Base-by-base conservation (phyloP, 2,329 filamentous ascomycete species). In the Penicillium sp. region DNA sequence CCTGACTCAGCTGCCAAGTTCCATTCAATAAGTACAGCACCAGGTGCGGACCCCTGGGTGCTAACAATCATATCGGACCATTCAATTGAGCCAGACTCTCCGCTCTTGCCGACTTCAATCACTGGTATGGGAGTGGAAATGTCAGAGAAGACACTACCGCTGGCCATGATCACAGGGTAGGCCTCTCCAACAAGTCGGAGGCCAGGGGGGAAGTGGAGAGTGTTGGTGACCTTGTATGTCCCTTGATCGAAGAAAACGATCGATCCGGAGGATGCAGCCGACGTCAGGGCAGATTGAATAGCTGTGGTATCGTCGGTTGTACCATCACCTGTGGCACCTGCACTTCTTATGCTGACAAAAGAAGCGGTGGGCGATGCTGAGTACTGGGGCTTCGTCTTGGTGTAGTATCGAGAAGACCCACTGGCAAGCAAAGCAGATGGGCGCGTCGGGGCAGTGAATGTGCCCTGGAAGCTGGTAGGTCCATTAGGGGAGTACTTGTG, bases 41-140 rank as follows among this genome's bases (percentile, higher is more conserved):
- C 90, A 1, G 85, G 80, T 8, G 86, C 80, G 26, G 86, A 75
- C 1, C 89, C 90, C 55, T 84, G 80, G 0, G 88, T 90, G 53
- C 85, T 86, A 14, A 93, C 79, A 48, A 93, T 82, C 66, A 90
- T 84, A 69, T 93, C 90, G 5, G 83, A 86, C 79, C 87, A 85
- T 70, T 93, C 89, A 19, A 93, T 78, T 14, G 77, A 78, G 6
- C 90, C 90, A 10, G 72, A 72, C 24, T 91, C 84, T 3, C 88
- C 87, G 0, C 83, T 77, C 5, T 76, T 75, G 13, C 88, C 89
- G n/a, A 91, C 82, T 62, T 86, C 83, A 1, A 92, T 78, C 0
- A 92, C 85, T 0, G 86, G 83, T 35, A 84, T 77, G 0, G 90
- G 89, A 47, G 78, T 79, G 56, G 75, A 79, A 48, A 84, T 80